These are phyloP conservation scores for Nicotiana undulata DNA, from an alignment of 257 asterid species.

Conservation along the genomic window DNA sequence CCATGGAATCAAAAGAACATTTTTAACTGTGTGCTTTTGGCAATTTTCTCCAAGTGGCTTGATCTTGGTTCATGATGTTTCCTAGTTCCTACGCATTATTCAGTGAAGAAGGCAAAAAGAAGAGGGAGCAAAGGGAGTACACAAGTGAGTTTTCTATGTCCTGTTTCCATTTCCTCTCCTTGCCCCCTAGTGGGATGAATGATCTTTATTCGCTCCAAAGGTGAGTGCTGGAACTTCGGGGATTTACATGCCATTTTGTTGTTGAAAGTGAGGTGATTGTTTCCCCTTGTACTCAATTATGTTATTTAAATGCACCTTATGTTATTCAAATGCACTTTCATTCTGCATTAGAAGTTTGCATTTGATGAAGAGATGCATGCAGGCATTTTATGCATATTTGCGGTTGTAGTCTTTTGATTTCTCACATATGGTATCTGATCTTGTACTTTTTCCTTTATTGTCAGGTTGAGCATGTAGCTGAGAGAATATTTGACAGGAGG, in stretches of 20 bases:
- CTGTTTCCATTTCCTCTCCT: neutral
- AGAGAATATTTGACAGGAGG: slow-evolving; percentile 4
- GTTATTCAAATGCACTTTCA: neutral
- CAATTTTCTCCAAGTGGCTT: neutral
- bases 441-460: neutral
- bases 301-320: neutral
- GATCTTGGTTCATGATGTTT: neutral
- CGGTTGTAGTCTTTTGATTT: neutral
- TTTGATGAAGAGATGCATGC: neutral
- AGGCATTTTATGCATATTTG: neutral
- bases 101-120: neutral
- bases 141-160: neutral
- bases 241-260: neutral
- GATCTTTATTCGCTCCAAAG: neutral
- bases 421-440: neutral
- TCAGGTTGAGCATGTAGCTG: neutral
- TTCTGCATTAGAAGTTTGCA: neutral
- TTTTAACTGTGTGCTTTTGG: neutral
- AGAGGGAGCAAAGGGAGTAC: neutral
- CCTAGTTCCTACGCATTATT: neutral
- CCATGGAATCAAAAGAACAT: neutral
- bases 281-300: neutral
- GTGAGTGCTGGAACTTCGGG: neutral
- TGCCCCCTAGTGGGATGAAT: neutral
- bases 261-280: neutral